These are phyloP conservation scores for Fraxinus pennsylvanica DNA, from an alignment of 257 asterid species.

Conservation along the genomic window DNA sequence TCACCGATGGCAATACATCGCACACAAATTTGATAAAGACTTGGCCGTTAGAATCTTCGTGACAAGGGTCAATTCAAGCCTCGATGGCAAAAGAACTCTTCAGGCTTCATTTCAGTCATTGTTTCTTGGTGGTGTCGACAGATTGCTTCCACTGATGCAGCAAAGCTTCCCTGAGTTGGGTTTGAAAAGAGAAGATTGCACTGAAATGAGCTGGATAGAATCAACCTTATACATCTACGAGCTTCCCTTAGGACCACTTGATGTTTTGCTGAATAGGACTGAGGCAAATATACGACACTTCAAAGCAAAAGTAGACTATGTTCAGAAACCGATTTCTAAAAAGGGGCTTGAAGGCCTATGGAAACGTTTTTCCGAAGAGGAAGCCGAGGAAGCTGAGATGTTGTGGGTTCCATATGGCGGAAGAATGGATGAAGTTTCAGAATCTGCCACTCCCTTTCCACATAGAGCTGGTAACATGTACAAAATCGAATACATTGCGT, in stretches of 20 bases:
- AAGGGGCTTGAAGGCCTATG: background rate
- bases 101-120: background rate
- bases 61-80: background rate
- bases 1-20: background rate
- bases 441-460: background rate
- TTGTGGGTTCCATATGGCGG: background rate
- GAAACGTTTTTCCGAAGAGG: background rate
- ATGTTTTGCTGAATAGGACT: background rate
- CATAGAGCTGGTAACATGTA: background rate
- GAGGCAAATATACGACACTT: background rate
- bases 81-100: background rate
- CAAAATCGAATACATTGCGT: background rate
- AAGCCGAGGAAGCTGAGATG: background rate
- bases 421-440: background rate
- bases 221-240: background rate
- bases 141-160: background rate
- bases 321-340: background rate
- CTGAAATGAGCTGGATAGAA: background rate
- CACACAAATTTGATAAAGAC: background rate
- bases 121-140: background rate
- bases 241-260: background rate
- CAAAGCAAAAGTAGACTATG: background rate
- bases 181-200: background rate
- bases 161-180: background rate
- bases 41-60: background rate